Evolutionary conservation across 75 land plant species (phyloP).

Genomic region (Picea sitchensis): DNA sequence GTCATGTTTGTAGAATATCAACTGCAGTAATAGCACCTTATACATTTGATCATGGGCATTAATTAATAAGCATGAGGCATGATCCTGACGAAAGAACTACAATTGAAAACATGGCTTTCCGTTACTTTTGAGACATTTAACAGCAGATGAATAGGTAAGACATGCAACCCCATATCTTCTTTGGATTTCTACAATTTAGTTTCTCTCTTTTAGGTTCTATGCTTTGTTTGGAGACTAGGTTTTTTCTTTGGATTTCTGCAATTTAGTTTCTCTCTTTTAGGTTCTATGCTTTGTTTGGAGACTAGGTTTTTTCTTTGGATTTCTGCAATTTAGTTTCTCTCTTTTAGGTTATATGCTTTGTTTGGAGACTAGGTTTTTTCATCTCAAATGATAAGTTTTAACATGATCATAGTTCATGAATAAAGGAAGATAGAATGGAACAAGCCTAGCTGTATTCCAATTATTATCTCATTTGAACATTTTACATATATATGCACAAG

Average conservation of each 20-base stretch:
- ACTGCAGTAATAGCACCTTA: too few species aligned
- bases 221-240: neutral
- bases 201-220: neutral
- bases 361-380: neutral
- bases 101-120: neutral
- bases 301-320: neutral
- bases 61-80: neutral
- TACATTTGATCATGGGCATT: too few species aligned
- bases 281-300: neutral
- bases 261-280: neutral
- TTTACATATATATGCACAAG: too few species aligned
- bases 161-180: neutral
- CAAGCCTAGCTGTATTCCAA: too few species aligned
- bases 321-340: neutral
- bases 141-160: neutral
- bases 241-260: neutral
- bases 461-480: too few species aligned
- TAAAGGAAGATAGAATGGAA: too few species aligned
- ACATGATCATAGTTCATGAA: neutral
- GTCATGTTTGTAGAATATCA: too few species aligned
- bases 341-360: neutral
- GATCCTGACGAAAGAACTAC: too few species aligned
- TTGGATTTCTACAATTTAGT: neutral
- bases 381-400: neutral
- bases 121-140: neutral